Conservation (phyloP, 805 yeast genomes). For the Candida endomychidarum region DNA sequence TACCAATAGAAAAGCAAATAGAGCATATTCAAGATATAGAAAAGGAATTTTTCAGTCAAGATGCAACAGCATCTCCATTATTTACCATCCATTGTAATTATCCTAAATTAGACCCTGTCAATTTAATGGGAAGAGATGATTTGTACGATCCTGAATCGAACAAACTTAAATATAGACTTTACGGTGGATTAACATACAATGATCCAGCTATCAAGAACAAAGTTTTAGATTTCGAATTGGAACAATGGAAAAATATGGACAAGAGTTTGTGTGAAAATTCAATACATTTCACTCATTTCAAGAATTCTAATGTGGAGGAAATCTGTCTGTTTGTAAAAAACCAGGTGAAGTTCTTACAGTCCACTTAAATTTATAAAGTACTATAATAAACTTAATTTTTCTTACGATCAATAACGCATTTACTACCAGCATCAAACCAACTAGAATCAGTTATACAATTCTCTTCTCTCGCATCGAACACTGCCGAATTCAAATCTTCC, state of each 20-base stretch:
- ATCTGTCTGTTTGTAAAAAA: slow-evolving; percentile 28
- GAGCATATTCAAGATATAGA: slow-evolving; percentile 19
- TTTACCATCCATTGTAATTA: slow-evolving; percentile 36
- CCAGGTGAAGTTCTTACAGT: slow-evolving; percentile 26
- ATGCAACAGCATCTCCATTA: slow-evolving; percentile 19
- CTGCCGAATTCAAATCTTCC: no score
- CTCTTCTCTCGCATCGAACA: no score
- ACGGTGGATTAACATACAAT: slow-evolving; percentile 23
- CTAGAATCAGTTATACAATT: no score
- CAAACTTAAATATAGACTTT: slow-evolving; percentile 28
- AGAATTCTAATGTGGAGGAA: slow-evolving; percentile 19
- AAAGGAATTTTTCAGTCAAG: slow-evolving; percentile 20
- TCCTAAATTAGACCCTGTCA: slow-evolving; percentile 36
- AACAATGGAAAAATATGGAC: slow-evolving; percentile 31
- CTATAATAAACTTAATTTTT: no score
- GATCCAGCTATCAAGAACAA: slow-evolving; percentile 14
- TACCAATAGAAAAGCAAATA: slow-evolving; percentile 26
- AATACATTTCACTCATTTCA: slow-evolving; percentile 25
- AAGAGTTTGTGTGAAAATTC: slow-evolving; percentile 26
- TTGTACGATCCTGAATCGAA: slow-evolving; percentile 25
- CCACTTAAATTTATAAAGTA: neutral
- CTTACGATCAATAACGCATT: no score
- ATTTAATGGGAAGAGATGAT: slow-evolving; percentile 22
- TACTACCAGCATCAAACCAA: no score
- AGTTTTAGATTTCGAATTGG: slow-evolving; percentile 29